Base-by-base conservation (phyloP, 2,329 filamentous ascomycete genomes). In the Colletotrichum sp. region DNA sequence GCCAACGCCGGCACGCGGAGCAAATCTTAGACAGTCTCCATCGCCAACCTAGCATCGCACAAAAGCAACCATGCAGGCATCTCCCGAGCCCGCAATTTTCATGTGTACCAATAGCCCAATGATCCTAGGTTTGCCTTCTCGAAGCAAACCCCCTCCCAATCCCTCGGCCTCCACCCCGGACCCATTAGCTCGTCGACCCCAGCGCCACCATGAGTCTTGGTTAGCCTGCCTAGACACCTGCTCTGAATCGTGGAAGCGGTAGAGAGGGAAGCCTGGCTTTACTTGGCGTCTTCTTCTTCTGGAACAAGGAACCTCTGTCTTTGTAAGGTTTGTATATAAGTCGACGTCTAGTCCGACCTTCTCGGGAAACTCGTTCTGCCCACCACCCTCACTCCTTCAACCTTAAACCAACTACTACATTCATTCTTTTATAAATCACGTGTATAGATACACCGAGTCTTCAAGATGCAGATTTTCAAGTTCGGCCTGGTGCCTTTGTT, bases 401-500 rank as follows among this genome's bases (percentile, higher is more conserved):
- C 66, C 51, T 29, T 69, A 38, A 58, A 69, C 70, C 58, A 59
- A 69, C 58, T 64, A 36, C 58, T 47, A n/a, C 34, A 59, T 69
- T 69, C 66, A 51, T 69, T 72, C 66, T 31, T 59, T 51, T 8
- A n/a, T 62, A 18, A 12, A n/a, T n/a, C 27, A 58, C 29, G 6
- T 31, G 65, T 59, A 47, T 64, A 24, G 2, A 31, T 33, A 57
- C 65, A n/a, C 33, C 4, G 33, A 33, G 13, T 33, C 27, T 62
- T 47, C 29, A 74, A 43, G 6, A 73, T 72, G 68, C 74, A 74
- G 8, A 73, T 73, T 29, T 62, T 73, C 36, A 74, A 62, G 21
- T 74, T 76, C 58, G 70, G 70, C 38, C 76, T 81, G 57, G 71
- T 78, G 27, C 77, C 77, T 69, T 69, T 80, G 34, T 69, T 80